A percentile compares a stretch with the other conserved stretches of the same genome.
Evolutionary conservation across 2,329 filamentous ascomycete genomes (phyloP).

Genomic region (Immersiporthe knoxdaviesiana): DNA sequence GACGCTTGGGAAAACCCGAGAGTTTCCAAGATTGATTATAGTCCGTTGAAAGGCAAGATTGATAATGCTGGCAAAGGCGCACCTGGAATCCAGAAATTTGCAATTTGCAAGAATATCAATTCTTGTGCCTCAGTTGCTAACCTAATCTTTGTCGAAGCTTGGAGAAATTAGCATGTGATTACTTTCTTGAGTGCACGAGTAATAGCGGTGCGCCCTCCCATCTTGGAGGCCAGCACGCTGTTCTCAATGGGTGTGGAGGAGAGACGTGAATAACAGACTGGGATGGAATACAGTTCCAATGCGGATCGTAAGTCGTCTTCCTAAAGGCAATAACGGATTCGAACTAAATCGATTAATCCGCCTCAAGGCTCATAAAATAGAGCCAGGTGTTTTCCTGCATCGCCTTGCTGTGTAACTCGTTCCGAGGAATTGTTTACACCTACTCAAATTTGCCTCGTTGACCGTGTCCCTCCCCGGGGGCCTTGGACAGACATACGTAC

Average conservation of each 20-base stretch:
- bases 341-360: background rate
- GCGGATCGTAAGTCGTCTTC: background rate
- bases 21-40: background rate
- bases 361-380: background rate
- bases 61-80: background rate
- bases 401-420: too few species aligned
- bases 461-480: too few species aligned
- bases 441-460: too few species aligned
- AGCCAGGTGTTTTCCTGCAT: too few species aligned
- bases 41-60: background rate
- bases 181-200: background rate
- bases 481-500: too few species aligned
- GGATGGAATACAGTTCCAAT: background rate
- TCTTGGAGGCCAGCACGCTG: too few species aligned
- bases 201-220: too few species aligned
- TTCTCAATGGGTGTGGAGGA: too few species aligned
- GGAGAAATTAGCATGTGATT: background rate
- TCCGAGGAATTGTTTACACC: too few species aligned
- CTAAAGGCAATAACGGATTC: background rate
- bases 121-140: background rate
- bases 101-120: background rate
- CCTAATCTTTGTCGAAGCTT: background rate
- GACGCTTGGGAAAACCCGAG: background rate
- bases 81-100: background rate
- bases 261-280: background rate